Base-by-base conservation (phyloP, 202 grass and related monocot genomes). In the Bolboschoenoplectus hybrid region DNA sequence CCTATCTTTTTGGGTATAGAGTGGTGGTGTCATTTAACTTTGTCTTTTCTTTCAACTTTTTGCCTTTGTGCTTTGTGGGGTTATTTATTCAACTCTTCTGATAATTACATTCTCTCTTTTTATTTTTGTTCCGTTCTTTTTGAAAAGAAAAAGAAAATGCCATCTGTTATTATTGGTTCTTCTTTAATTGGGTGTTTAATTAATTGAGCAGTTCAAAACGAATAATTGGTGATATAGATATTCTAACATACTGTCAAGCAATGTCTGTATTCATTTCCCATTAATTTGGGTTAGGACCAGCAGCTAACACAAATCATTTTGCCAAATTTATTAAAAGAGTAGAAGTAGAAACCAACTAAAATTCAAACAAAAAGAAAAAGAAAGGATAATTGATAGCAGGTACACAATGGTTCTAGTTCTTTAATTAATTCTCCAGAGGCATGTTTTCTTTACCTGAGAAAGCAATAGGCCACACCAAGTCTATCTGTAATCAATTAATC, bases 21-120 rank as follows among this genome's bases (percentile, higher is more conserved):
- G 82, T 71, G 82, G 47, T 71, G 49, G 45, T 84, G 50, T 71
- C 13, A 83, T 55, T 69, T 58, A 84, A 84, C 41, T 84, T 84
- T 84, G 82, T 84, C 82, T 71, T 70, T 84, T 84, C 65, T 69
- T 63, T 55, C 81, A 68, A 69, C 35, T 45, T 81, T 45, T 7
- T 81, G 77, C 0, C 26, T 61, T 61, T 61, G 17, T 14, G 63
- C 9, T 26, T 83, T 83, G 63, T 70, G 81, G 63, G 63, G 63
- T 57, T 70, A 84, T 84, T 57, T 70, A 84, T 84, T 65, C 66
- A 84, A 70, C 81, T 55, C 50, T 70, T 56, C 35, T 84, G 50
- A 67, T 68, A 12, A 53, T 84, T 60, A 46, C 43, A 83, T 65
- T 82, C 67, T 13, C 11, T 63, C 56, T 61, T 46, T 26, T 26